Evolutionary conservation across 352 stramenopile species (phyloP).

Genomic region (Pythium grandisporangium): DNA sequence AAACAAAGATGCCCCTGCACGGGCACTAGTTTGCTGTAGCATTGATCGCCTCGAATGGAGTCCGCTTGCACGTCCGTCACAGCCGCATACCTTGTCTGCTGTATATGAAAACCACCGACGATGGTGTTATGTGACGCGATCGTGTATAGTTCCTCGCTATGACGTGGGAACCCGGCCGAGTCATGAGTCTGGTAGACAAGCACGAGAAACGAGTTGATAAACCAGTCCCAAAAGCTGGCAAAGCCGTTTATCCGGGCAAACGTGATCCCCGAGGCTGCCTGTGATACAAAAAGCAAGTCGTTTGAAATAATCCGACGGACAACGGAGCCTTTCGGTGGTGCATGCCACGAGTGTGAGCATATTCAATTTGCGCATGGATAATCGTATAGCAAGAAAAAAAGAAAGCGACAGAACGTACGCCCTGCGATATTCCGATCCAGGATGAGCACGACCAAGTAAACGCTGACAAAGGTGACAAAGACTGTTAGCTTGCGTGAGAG

Average conservation of each 20-base stretch:
- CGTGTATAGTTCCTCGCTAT: constrained; percentile 30
- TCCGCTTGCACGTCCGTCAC: constrained; percentile 31
- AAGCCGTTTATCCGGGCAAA: constrained; percentile 33
- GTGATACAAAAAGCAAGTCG: constrained; percentile 30
- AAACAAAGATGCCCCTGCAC: constrained; percentile 31
- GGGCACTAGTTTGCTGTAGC: constrained; percentile 31
- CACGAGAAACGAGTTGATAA: constrained; percentile 42
- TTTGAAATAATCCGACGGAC: constrained; percentile 48
- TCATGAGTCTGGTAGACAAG: constrained; percentile 30
- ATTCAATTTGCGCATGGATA: no score
- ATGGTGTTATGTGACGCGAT: constrained; percentile 55
- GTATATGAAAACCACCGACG: constrained; percentile 54
- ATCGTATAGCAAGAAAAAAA: neutral
- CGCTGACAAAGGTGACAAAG: constrained; percentile 56
- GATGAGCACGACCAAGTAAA: constrained; percentile 50
- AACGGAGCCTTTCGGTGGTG: constrained; percentile 33
- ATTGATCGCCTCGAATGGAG: constrained; percentile 27
- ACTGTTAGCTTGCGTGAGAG: constrained; percentile 49
- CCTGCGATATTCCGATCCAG: constrained; percentile 65
- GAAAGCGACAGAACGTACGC: constrained; percentile 18
- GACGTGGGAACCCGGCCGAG: constrained; percentile 10
- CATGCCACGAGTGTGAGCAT: no score
- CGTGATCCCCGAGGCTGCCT: constrained; percentile 19
- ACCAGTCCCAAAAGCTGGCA: constrained; percentile 47
- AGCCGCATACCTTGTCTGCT: constrained; percentile 33